Evolutionary conservation across 2,329 filamentous ascomycete genomes (phyloP).

Genomic region (Colletotrichum navitas): DNA sequence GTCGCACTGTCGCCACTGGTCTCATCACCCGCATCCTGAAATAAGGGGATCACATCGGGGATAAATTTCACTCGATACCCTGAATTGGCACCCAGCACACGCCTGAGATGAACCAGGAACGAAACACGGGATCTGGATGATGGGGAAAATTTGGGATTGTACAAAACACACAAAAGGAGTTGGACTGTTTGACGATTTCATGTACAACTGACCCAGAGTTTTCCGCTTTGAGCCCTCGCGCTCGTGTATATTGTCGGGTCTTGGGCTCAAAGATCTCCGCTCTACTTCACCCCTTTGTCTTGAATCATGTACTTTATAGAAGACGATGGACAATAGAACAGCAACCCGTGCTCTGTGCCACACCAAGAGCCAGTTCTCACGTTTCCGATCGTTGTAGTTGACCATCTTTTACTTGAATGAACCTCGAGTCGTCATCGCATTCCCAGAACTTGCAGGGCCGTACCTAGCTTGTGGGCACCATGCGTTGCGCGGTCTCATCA

Average conservation of each 20-base stretch:
- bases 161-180: constrained; percentile 43
- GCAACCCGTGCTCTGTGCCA: constrained; percentile 28
- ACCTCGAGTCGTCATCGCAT: constrained; percentile 35
- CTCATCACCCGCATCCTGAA: constrained; percentile 80
- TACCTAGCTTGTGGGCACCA: constrained; percentile 17
- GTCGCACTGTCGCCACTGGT: constrained; percentile 87
- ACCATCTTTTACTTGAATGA: neutral
- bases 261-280: constrained; percentile 55
- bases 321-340: constrained; percentile 47
- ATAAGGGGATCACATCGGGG: constrained; percentile 54
- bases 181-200: constrained; percentile 43
- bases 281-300: constrained; percentile 57
- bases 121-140: constrained; percentile 19
- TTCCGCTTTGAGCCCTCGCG: constrained; percentile 42
- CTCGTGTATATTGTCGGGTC: constrained; percentile 55
- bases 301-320: constrained; percentile 51
- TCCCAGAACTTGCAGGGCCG: constrained; percentile 28
- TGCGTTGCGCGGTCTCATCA: constrained; percentile 15
- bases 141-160: constrained; percentile 29
- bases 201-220: constrained; percentile 45
- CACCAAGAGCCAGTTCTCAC: neutral
- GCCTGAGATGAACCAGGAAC: constrained; percentile 21
- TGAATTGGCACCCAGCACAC: constrained; percentile 36
- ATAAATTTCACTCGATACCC: constrained; percentile 15
- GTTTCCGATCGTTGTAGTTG: neutral